Evolutionary conservation across 305 asterid genomes (phyloP).

Genomic region (Ajuga reptans): DNA sequence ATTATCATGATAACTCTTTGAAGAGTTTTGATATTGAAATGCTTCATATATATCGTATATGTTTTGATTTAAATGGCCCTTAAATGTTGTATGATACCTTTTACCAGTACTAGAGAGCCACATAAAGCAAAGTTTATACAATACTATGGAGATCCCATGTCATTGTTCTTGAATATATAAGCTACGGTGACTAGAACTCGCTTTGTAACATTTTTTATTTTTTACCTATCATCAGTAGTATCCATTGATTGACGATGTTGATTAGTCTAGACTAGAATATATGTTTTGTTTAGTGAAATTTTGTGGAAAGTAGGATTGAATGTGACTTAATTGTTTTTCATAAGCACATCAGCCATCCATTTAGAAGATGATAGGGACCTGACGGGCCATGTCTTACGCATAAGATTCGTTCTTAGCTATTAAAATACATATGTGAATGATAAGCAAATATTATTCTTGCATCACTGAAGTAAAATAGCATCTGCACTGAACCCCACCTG

Average conservation of each 20-base stretch:
- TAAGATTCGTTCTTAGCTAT: conserved; percentile 50
- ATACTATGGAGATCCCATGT: neutral
- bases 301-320: neutral
- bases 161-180: neutral
- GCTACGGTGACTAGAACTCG: neutral
- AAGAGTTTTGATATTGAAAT: no score
- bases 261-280: neutral
- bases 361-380: conserved; percentile 27
- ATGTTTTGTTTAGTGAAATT: neutral
- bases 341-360: conserved; percentile 23
- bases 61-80: neutral
- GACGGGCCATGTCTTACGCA: conserved; percentile 29
- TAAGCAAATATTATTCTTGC: conserved; percentile 25
- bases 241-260: no score
- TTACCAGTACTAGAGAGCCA: neutral
- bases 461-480: conserved; percentile 30
- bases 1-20: neutral
- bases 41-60: neutral
- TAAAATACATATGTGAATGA: conserved; percentile 19
- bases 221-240: no score
- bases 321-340: conserved; percentile 8
- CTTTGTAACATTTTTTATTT: neutral
- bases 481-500: conserved; percentile 33
- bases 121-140: no score
- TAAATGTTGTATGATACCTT: neutral